These are phyloP conservation scores for Gossypium lobatum DNA, from an alignment of 441 rosid species.

Conservation along the genomic window DNA sequence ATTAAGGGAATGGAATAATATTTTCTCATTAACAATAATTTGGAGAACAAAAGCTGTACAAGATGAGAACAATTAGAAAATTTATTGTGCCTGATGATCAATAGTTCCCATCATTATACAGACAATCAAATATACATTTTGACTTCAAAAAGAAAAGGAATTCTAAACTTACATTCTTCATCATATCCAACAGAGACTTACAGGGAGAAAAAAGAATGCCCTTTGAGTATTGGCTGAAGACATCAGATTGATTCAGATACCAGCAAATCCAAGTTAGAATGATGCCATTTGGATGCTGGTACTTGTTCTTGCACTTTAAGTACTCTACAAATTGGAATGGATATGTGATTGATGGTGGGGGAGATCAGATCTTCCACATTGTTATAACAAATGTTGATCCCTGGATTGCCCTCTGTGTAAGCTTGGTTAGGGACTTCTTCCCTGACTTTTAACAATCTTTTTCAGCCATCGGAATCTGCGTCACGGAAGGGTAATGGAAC, in stretches of 20 bases:
- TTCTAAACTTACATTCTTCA: constrained; percentile 1
- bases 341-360: constrained; percentile 18
- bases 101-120: constrained; percentile 9
- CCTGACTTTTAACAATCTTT: not conserved
- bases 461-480: constrained; percentile 59
- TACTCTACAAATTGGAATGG: constrained; percentile 19
- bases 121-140: not conserved
- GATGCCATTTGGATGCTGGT: constrained; percentile 10
- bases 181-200: not conserved
- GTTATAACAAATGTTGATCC: constrained; percentile 8
- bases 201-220: not conserved
- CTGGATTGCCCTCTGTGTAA: not conserved
- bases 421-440: constrained; percentile 1
- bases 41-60: not conserved
- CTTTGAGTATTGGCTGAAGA: not conserved
- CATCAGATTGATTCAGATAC: constrained; percentile 7
- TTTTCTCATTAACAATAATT: not conserved
- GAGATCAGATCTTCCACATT: constrained; percentile 5
- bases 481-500: constrained; percentile 90
- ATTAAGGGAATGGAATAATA: not conserved
- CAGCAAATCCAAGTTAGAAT: constrained; percentile 14
- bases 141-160: not conserved
- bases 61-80: not conserved
- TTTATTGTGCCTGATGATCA: not conserved
- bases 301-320: constrained; percentile 11